These are phyloP conservation scores for Hypoxylon sp. DNA, from an alignment of 2,329 filamentous ascomycete genomes.

Conservation along the genomic window DNA sequence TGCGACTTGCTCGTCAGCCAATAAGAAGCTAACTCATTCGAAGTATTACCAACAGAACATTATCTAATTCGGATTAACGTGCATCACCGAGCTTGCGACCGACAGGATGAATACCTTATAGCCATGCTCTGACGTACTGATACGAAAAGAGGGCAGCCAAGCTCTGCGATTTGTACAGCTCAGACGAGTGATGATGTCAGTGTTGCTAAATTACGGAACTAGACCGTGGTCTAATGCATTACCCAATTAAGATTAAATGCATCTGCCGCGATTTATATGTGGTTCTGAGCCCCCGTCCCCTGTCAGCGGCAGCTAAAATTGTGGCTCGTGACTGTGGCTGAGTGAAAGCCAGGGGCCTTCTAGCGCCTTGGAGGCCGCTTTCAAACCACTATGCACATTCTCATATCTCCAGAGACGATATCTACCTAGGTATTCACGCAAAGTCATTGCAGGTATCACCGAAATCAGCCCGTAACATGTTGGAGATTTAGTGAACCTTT, in stretches of 20 bases:
- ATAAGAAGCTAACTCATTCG: background rate
- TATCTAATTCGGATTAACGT: slow-evolving; percentile 11
- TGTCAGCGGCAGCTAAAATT: background rate
- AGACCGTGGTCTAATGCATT: slow-evolving; percentile 21
- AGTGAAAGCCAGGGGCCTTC: background rate
- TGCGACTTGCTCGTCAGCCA: background rate
- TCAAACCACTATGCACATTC: background rate
- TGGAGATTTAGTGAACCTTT: background rate
- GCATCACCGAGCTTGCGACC: slow-evolving; percentile 3
- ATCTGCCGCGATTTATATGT: slow-evolving; percentile 26
- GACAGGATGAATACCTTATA: background rate
- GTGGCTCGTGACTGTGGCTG: slow-evolving; percentile 16
- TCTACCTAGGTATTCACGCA: background rate
- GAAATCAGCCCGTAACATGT: background rate
- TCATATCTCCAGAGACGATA: background rate
- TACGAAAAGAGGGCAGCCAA: slow-evolving; percentile 29
- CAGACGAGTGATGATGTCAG: slow-evolving; percentile 40
- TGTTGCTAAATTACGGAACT: slow-evolving; percentile 1
- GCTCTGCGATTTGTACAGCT: slow-evolving; percentile 16
- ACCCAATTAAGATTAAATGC: slow-evolving; percentile 29
- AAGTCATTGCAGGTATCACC: background rate
- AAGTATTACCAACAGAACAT: slow-evolving; percentile 1
- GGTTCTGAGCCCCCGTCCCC: slow-evolving; percentile 10
- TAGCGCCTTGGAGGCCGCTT: no score
- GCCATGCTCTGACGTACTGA: slow-evolving; percentile 16